phyloP scores from a whole-genome alignment of 805 yeast genomes.

The Candida argentea region DNA sequence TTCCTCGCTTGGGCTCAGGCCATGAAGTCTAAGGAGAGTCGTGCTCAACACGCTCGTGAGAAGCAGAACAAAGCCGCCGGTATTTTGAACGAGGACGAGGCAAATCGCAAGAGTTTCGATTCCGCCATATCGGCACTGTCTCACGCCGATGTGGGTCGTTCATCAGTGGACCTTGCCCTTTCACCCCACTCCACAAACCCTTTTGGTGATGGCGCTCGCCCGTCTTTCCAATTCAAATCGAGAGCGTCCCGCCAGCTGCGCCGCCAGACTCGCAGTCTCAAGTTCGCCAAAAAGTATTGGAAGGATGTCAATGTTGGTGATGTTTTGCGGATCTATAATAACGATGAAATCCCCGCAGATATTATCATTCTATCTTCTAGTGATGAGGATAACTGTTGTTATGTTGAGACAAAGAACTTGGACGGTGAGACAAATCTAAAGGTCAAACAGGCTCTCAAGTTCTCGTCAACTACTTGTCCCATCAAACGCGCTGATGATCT shows the following conservation, averaged over 20 bases:
- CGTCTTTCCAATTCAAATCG: constrained; percentile 11
- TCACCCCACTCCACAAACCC: constrained; percentile 4
- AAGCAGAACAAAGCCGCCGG: not conserved
- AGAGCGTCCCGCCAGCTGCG: constrained; percentile 3
- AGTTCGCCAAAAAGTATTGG: constrained; percentile 39
- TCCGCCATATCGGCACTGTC: constrained; percentile 9
- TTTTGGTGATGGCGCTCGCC: constrained; percentile 4
- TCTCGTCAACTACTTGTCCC: constrained; percentile 40
- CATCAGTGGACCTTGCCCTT: constrained; percentile 4
- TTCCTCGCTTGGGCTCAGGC: constrained; percentile 17
- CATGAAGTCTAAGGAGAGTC: constrained; percentile 24
- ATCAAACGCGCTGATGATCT: constrained; percentile 28
- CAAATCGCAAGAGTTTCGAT: constrained; percentile 16
- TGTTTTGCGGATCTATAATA: constrained; percentile 51
- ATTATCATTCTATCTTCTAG: constrained; percentile 57
- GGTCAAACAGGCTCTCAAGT: constrained; percentile 63
- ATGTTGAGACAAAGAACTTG: constrained; percentile 59
- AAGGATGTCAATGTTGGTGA: constrained; percentile 71
- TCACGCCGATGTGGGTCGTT: too few relatives aligned
- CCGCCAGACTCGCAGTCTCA: constrained; percentile 12
- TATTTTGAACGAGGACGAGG: constrained; percentile 3
- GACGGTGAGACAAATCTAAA: constrained; percentile 76
- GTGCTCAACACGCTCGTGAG: constrained; percentile 15
- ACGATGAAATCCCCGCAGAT: constrained; percentile 76
- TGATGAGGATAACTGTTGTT: constrained; percentile 59